A percentile compares a stretch with the other conserved stretches of the same genome.
phyloP scores from a whole-genome alignment of 1,284 basidiomycete species.

The Somion occarium region DNA sequence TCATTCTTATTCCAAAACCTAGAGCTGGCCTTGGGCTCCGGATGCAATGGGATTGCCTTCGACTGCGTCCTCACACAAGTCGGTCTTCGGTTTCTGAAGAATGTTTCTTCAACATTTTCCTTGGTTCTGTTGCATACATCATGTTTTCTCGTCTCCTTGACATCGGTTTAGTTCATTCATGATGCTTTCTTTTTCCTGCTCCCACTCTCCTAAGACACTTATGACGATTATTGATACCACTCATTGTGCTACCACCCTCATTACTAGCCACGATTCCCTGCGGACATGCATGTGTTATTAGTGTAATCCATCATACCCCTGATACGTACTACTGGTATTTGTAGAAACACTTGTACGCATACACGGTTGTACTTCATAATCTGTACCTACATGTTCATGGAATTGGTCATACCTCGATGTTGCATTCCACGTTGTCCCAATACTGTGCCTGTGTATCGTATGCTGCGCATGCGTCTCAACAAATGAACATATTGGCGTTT shows the following conservation, averaged over 20 bases:
- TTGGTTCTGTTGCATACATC: not conserved
- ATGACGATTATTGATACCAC: not conserved
- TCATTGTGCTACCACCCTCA: not conserved
- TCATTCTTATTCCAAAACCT: constrained; percentile 4
- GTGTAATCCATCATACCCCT: not conserved
- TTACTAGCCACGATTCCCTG: not conserved
- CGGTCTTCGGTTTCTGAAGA: constrained; percentile 8
- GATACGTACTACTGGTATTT: not conserved
- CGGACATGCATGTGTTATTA: not conserved
- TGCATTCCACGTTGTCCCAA: too few relatives aligned
- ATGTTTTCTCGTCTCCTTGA: not conserved
- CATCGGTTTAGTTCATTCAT: not conserved
- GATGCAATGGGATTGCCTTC: constrained; percentile 4
- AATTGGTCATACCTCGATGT: too few relatives aligned
- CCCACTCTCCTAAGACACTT: not conserved
- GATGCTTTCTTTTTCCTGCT: not conserved
- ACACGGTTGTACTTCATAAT: not conserved
- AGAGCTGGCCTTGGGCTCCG: constrained; percentile 18
- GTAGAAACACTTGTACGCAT: not conserved
- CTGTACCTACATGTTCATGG: not conserved
- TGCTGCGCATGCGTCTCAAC: too few relatives aligned
- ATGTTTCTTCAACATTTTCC: not conserved
- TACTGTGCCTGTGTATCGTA: too few relatives aligned
- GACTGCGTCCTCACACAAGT: constrained; percentile 3
- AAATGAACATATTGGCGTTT: not conserved